Percentiles rank a stretch among this genome's conserved stretches.
These are phyloP conservation scores for Geranium incanum DNA, from an alignment of 441 rosid species.

Conservation along the genomic window DNA sequence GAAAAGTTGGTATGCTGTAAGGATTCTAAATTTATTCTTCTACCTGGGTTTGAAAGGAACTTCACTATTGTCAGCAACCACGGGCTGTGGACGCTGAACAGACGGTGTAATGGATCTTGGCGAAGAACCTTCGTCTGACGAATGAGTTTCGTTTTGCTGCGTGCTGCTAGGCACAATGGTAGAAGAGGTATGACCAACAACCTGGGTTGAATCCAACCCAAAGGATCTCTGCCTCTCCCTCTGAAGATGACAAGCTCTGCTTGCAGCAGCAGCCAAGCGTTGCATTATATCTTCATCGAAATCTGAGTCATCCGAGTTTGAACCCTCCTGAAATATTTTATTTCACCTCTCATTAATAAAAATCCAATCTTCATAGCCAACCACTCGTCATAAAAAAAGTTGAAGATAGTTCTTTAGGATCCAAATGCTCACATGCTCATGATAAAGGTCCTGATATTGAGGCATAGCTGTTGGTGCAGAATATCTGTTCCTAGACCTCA, in stretches of 20 bases:
- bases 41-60: slow-evolving; percentile 45
- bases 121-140: slow-evolving; percentile 26
- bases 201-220: slow-evolving; percentile 31
- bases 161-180: slow-evolving; percentile 19
- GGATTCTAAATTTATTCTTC: slow-evolving; percentile 6
- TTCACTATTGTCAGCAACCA: slow-evolving; percentile 28
- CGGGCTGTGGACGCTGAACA: slow-evolving; percentile 28
- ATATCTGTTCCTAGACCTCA: slow-evolving; percentile 40
- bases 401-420: slow-evolving; percentile 5
- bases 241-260: slow-evolving; percentile 39
- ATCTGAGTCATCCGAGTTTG: slow-evolving; percentile 44
- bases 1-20: background rate
- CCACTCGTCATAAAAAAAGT: slow-evolving; percentile 7
- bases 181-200: slow-evolving; percentile 27
- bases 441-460: slow-evolving; percentile 35
- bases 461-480: slow-evolving; percentile 24
- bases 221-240: slow-evolving; percentile 50
- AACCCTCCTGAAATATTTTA: slow-evolving; percentile 36
- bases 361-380: slow-evolving; percentile 3
- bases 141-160: slow-evolving; percentile 15
- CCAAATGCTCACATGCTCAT: slow-evolving; percentile 37
- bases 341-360: background rate
- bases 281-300: slow-evolving; percentile 61
- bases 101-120: slow-evolving; percentile 24
- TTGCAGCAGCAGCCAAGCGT: slow-evolving; percentile 54